Evolutionary conservation across 2,329 filamentous ascomycete genomes (phyloP), one percentile per base, ranked within the genome.

Genomic region (Calonectria pseudoturangicola): DNA sequence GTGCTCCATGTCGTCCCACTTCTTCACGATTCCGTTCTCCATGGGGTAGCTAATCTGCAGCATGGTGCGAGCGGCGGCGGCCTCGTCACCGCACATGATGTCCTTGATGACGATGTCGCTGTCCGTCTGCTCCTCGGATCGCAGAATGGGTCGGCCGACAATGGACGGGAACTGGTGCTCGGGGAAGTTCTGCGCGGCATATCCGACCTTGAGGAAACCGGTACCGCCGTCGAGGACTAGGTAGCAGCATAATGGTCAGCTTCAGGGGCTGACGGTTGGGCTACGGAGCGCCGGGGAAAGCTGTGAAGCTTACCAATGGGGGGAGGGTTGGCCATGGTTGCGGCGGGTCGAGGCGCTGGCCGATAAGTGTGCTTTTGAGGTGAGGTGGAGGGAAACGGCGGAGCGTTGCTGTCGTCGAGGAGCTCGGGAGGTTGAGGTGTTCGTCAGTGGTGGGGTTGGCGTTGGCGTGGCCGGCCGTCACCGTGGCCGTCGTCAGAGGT

Each of bases 1-100:
- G 83, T 98, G 96, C 88, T 98, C 95, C 97, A 99, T 99, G 85
- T 99, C 97, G 80, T 99, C 97, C 97, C 97, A 99, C 83, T 95
- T 96, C 91, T 98, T 98, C 79, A 99, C 95, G 81, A 99, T 98
- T 81, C 97, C 97, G 85, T 99, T 99, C 86, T 99, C 97, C 97
- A 99, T 99, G 79, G 97, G 97, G 85, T 99, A 99, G 85, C 94
- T 98, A 83, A 99, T 97, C 86, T 99, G 97, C 74, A 99, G 92
- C 95, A 98, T 98, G 75, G 94, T 98, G 82, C 97, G 93, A 77
- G 97, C 96, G 67, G 95, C 95, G 18, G 97, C 96, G 63, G 97
- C 97, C 87, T 99, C 96, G 87, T 99, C 97, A 84, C 97, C 97
- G 87, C 96, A 98, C 97, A 99, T 99, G 84, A 99, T 98, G 88